Base-by-base conservation (phyloP, 176 grass and related monocot species). In the Thinopyrum elongatum region DNA sequence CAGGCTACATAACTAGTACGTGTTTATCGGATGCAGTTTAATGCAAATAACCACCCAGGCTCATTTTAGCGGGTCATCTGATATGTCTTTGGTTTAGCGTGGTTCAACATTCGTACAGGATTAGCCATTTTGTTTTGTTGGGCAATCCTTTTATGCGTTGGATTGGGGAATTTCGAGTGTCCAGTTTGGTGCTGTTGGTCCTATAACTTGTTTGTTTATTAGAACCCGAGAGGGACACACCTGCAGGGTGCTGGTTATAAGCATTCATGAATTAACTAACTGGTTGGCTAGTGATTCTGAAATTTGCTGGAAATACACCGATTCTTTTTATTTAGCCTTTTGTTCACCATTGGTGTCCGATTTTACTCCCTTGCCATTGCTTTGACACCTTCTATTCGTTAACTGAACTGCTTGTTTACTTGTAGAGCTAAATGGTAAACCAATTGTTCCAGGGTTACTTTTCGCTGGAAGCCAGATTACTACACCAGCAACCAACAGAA, bases 391-490 rank as follows among this genome's bases (percentile, higher is more conserved):
- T 87, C 64, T 73, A 22, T 77, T 86, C 21, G 51, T 74, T 8
- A 49, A 51, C 15, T 84, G 33, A 89, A 82, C 49, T 8, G 64
- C 5, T 53, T 2, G 11, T 91, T 82, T 87, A 22, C 49, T 3
- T 92, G 88, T 84, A 99, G 94, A 87, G 66, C 72, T 90, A 42
- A 90, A 92, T 77, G 82, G 88, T 42, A 85, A 86, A 35, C 84
- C 84, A 26, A 84, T 89, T 28, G 58, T 90, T 81, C 70, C 90
- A 21, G 90, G 88, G 22, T 79, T 92, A 9, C 68, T 91, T 90
- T 92, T 88, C 36, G 78, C 85, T 33, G 68, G 84, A 83, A 92
- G 80, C 22, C 69, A 53, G 73, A 84, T 85, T 17, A 94, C 86
- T 23, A 94, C 96, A 80, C 90, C 96, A 82, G 80, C 83, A 80